These are phyloP conservation scores for Penicillium occitanis DNA, from an alignment of 2,329 filamentous ascomycete genomes.

Conservation along the genomic window DNA sequence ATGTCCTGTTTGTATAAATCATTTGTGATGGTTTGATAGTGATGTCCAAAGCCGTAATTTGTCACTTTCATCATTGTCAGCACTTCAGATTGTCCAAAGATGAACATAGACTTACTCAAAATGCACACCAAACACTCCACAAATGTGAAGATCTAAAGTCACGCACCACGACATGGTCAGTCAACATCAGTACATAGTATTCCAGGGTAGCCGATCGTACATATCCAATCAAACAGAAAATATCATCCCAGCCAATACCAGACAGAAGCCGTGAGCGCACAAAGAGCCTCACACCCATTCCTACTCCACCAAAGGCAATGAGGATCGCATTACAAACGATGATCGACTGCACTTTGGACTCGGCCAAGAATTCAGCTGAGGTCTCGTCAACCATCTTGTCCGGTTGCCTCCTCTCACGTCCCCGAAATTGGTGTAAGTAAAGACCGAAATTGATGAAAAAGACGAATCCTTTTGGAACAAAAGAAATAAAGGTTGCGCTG, in stretches of 20 bases:
- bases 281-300: conserved; percentile 23
- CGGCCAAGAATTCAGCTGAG: neutral
- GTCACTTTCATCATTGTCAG: conserved; percentile 22
- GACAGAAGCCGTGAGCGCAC: conserved; percentile 24
- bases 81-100: neutral
- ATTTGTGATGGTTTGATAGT: conserved; percentile 21
- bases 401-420: neutral
- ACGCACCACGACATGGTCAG: neutral
- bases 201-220: conserved; percentile 10
- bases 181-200: neutral
- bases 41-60: conserved; percentile 26
- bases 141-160: conserved; percentile 20
- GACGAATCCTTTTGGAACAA: neutral
- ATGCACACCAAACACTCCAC: conserved; percentile 21
- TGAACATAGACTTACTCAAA: conserved; percentile 14
- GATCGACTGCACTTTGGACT: conserved; percentile 16
- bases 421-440: neutral
- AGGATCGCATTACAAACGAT: conserved; percentile 25
- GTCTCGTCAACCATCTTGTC: neutral
- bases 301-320: conserved; percentile 18
- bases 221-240: conserved; percentile 24
- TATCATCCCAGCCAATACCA: conserved; percentile 24
- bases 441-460: neutral
- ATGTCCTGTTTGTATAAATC: conserved; percentile 10
- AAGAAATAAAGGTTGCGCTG: neutral